Evolutionary conservation across 345 rosid genomes (phyloP), one percentile per base, ranked within the genome.

Genomic region (Eucalyptus rudis): DNA sequence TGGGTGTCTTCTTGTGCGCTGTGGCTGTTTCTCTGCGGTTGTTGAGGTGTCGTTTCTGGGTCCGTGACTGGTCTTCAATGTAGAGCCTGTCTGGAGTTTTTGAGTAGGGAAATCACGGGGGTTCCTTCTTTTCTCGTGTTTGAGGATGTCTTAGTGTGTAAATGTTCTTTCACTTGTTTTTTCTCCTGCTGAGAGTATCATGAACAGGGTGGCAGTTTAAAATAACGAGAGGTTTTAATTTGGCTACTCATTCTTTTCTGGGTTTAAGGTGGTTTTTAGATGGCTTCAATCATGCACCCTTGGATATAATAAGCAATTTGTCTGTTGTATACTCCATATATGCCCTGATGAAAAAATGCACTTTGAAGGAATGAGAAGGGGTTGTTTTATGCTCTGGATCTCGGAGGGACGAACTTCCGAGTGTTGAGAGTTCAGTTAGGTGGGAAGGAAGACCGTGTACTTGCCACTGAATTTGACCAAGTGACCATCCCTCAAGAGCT

Each of bases 321-420:
- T 76, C 84, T 76, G 84, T 22, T 20, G 84, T 76, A 7, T 76
- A 11, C 84, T 76, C 27, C 44, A 40, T 76, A 40, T 40, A 76
- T 76, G 84, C 84, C 29, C 84, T 76, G 84, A 76, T 40, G 9
- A 20, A 40, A 76, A 20, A 40, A 40, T 76, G 84, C 84, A 76
- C 47, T 40, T 40, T 52, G 54, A 90, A 96, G 99, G 94, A 93
- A 94, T 86, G 98, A 96, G 94, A 94, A 93, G 86, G 98, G 98
- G 8, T 91, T 95, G 96, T 96, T 95, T 91, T 97, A 95, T 93
- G 99, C 96, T 17, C 90, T 97, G 94, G 99, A 97, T 93, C 96
- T 97, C 33, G 99, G 99, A 1, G 99, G 98, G 86, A 96, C 99
- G 1, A 96, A 97, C 87, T 96, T 96, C 29, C 93, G 98, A 79